phyloP scores from a whole-genome alignment of 2,329 filamentous ascomycete genomes.

The Sphaceloma murrayae region DNA sequence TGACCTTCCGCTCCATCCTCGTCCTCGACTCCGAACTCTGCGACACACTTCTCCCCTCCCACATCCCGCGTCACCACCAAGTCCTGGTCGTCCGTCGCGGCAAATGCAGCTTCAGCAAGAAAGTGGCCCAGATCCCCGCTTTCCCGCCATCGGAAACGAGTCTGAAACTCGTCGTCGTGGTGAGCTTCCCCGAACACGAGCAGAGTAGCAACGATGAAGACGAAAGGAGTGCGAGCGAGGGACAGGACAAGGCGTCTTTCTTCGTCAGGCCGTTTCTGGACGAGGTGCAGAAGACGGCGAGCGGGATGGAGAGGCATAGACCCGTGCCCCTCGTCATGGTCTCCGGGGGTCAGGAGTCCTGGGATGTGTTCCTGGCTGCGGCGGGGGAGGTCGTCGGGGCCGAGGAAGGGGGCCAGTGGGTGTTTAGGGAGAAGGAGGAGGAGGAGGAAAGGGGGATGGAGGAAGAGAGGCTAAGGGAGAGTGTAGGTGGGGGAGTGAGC shows the following conservation, averaged over 20 bases:
- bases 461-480: conserved; percentile 51
- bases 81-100: conserved; percentile 76
- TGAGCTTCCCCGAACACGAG: conserved; percentile 50
- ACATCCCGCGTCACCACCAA: conserved; percentile 51
- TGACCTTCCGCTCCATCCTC: conserved; percentile 41
- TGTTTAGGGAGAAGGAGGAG: conserved; percentile 17
- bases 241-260: conserved; percentile 15
- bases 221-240: not conserved
- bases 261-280: conserved; percentile 64
- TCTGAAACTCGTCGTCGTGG: conserved; percentile 72
- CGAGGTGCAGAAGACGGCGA: conserved; percentile 59
- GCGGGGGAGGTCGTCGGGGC: conserved; percentile 28
- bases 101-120: conserved; percentile 72
- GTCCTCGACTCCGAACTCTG: conserved; percentile 66
- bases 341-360: conserved; percentile 57
- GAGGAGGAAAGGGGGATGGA: conserved; percentile 29
- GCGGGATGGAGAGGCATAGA: conserved; percentile 58
- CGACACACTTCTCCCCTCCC: conserved; percentile 41
- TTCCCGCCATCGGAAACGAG: conserved; percentile 48
- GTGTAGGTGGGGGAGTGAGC: conserved; percentile 51
- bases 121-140: conserved; percentile 74
- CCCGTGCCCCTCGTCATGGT: conserved; percentile 79
- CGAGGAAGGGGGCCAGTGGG: conserved; percentile 20
- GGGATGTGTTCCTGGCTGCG: conserved; percentile 54
- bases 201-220: conserved; percentile 26